These are phyloP conservation scores for Pleoardoris graminearum DNA, from an alignment of 2,329 filamentous ascomycete species.

Conservation along the genomic window DNA sequence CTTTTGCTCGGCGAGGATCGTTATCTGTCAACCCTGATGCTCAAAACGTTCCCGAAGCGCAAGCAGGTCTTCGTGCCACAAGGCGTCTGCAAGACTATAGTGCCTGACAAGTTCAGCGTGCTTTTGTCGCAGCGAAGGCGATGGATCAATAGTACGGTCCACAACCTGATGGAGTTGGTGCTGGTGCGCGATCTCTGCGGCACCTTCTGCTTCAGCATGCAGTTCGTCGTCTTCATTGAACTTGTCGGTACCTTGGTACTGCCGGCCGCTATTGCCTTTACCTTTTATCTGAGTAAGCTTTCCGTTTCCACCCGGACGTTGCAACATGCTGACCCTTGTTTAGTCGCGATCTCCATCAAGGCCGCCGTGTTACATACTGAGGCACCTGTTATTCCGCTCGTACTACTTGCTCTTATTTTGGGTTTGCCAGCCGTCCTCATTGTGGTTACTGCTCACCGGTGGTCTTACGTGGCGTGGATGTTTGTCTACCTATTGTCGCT, in stretches of 20 bases:
- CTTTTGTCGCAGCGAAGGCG: conserved; percentile 90
- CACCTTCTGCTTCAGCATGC: conserved; percentile 99
- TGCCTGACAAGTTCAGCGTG: conserved; percentile 90
- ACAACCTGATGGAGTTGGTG: conserved; percentile 97
- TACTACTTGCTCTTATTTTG: conserved; percentile 86
- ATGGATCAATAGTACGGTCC: conserved; percentile 99
- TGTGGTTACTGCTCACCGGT: conserved; percentile 87
- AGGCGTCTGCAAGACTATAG: conserved; percentile 97
- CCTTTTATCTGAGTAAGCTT: conserved; percentile 86
- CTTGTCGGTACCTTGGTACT: conserved; percentile 91
- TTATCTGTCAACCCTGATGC: conserved; percentile 94
- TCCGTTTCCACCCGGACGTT: conserved; percentile 8
- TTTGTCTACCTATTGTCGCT: conserved; percentile 90
- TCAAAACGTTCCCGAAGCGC: conserved; percentile 97
- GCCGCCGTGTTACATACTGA: conserved; percentile 57
- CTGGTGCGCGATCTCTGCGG: conserved; percentile 95
- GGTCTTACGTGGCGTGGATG: conserved; percentile 96
- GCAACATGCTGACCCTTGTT: conserved; percentile 30
- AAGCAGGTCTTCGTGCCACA: conserved; percentile 99
- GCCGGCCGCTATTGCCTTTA: conserved; percentile 95
- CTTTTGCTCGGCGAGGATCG: conserved; percentile 91
- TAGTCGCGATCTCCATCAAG: conserved; percentile 84
- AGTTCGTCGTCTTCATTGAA: conserved; percentile 96
- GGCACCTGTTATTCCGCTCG: conserved; percentile 84
- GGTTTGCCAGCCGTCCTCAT: conserved; percentile 92